Conservation (phyloP, 2,329 filamentous ascomycete species). For the Pleoardoris graminearum region DNA sequence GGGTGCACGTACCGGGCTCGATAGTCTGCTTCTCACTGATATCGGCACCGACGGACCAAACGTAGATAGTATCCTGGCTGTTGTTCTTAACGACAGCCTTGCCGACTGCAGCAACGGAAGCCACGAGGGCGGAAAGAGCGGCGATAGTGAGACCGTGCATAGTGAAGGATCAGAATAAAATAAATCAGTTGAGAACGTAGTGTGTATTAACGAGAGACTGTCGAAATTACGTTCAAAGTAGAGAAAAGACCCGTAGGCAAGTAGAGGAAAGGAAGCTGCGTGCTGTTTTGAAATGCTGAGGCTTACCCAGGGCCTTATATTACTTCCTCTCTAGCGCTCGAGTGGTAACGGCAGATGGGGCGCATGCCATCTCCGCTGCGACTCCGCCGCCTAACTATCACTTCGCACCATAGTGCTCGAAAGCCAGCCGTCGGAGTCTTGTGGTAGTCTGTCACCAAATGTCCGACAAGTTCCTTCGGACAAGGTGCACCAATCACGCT, state of each 20-base stretch:
- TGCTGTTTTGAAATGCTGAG: background rate
- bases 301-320: too few relatives aligned
- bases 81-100: slow-evolving; percentile 34
- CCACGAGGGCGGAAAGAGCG: slow-evolving; percentile 18
- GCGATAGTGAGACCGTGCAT: too few relatives aligned
- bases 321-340: too few relatives aligned
- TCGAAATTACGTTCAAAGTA: background rate
- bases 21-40: slow-evolving; percentile 23
- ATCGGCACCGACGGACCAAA: slow-evolving; percentile 30
- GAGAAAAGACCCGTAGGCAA: background rate
- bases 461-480: slow-evolving; percentile 6
- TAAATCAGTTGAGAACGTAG: background rate
- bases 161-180: slow-evolving; percentile 13
- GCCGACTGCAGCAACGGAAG: slow-evolving; percentile 27
- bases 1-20: slow-evolving; percentile 19
- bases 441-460: slow-evolving; percentile 3
- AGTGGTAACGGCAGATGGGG: too few relatives aligned
- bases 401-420: background rate
- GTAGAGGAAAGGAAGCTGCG: background rate
- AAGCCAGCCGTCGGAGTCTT: background rate
- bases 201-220: background rate
- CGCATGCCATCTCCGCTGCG: background rate
- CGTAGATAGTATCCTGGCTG: slow-evolving; percentile 24
- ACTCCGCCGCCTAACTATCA: background rate
- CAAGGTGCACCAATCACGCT: background rate